Evolutionary conservation across 805 yeast genomes (phyloP), one percentile per base, ranked within the genome.

Genomic region (Lachancea nothofagi): DNA sequence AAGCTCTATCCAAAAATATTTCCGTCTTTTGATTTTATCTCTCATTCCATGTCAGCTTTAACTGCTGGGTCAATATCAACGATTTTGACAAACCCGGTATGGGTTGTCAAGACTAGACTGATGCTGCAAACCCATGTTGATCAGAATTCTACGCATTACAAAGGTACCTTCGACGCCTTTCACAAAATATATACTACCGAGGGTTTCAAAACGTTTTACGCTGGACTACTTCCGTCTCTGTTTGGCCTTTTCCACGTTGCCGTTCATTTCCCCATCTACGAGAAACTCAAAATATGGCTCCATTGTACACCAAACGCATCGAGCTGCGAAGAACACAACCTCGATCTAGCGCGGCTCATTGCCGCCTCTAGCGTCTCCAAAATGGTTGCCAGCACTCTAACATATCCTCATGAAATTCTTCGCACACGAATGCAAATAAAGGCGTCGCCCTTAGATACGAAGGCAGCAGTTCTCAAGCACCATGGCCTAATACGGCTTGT

Each of bases 41-140:
- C 74, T 43, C 66, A 69, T 64, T 55, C 67, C 13, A 50, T 67
- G 37, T 66, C 78, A 38, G 97, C 98, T 1, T 72, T 90, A 36
- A 74, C 86, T 4, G 96, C 97, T 1, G 98, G 98, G 21, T 77
- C 85, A 41, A 77, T 80, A 6, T 83, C 95, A 2, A 83, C 97
- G 1, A 69, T 86, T 8, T 61, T 80, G 7, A 90, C 96, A 0
- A 93, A 93, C 59, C 98, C 98, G 8, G 85, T 90, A 10, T 93
- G 98, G 98, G 97, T 93, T 32, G 89, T 93, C 22, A 93, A 93
- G 59, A 93, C 98, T 1, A 69, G 98, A 54, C 66, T 93, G 37
- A 93, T 93, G 97, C 69, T 89, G 29, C 95, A 85, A 54, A 80
- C 81, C 3, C 56, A 54, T 36, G 49, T 54, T 9, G 32, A 40